Evolutionary conservation across 352 stramenopile species (phyloP).

Genomic region (Phytophthora cryptogea): DNA sequence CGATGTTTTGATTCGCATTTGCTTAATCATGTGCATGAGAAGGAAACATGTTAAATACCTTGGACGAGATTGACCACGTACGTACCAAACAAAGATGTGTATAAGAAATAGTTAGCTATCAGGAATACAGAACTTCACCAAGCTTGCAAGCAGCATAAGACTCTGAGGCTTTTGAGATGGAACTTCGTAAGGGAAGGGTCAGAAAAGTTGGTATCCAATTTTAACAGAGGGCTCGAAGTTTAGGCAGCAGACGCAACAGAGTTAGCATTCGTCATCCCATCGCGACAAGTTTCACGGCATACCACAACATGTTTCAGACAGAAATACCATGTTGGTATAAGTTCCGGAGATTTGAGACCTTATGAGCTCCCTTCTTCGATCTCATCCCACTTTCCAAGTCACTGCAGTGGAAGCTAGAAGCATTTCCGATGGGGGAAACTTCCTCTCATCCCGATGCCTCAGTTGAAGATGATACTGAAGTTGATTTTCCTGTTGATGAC

Average conservation of each 20-base stretch:
- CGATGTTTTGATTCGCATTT: no score
- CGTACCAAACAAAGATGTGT: no score
- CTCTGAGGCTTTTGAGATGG: no score
- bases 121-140: no score
- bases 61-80: no score
- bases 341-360: slow-evolving; percentile 3
- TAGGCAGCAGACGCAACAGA: not conserved
- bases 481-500: slow-evolving; percentile 6
- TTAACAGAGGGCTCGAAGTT: not conserved
- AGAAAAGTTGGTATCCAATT: no score
- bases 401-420: not conserved
- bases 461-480: not conserved
- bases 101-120: no score
- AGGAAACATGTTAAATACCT: no score
- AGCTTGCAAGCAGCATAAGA: no score
- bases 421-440: slow-evolving; percentile 1
- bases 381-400: slow-evolving; percentile 10
- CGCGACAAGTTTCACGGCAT: slow-evolving; percentile 1
- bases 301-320: not conserved
- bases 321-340: not conserved
- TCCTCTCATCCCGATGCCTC: not conserved
- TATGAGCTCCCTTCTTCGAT: not conserved
- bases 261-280: not conserved
- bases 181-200: no score
- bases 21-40: no score